Conservation (phyloP, 441 rosid genomes). For the Rhodomyrtus psidioides region DNA sequence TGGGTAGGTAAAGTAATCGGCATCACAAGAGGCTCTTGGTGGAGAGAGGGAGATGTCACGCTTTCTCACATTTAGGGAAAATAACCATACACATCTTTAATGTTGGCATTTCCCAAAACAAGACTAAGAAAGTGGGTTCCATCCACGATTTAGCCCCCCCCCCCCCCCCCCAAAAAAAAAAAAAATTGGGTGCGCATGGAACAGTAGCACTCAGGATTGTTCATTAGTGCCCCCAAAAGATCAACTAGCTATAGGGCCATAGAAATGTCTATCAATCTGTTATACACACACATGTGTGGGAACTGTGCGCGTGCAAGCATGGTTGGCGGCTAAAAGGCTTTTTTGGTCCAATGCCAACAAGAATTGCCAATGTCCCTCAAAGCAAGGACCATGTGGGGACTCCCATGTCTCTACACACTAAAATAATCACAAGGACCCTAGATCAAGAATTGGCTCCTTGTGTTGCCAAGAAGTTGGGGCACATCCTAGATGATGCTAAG, state of each 20-base stretch:
- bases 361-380: slow-evolving; percentile 17
- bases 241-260: neutral
- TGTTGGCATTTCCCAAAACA: neutral
- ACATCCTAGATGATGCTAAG: slow-evolving; percentile 38
- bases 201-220: slow-evolving; percentile 56
- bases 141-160: neutral
- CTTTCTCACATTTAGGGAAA: neutral
- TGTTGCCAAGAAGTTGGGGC: slow-evolving; percentile 39
- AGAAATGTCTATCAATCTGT: neutral
- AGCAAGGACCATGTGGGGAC: slow-evolving; percentile 26
- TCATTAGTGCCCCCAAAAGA: slow-evolving; percentile 14
- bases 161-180: neutral
- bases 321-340: slow-evolving; percentile 49
- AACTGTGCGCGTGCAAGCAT: slow-evolving; percentile 42
- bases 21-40: neutral
- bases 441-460: slow-evolving; percentile 14
- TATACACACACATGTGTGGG: slow-evolving; percentile 18
- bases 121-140: neutral
- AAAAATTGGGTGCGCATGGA: slow-evolving; percentile 45
- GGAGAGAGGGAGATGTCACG: neutral
- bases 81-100: neutral
- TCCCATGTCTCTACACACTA: slow-evolving; percentile 13
- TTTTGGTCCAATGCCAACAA: neutral
- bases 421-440: neutral
- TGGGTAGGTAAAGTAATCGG: neutral